Conservation (phyloP, 495 filamentous ascomycete species). For the Rhypophila decipiens region DNA sequence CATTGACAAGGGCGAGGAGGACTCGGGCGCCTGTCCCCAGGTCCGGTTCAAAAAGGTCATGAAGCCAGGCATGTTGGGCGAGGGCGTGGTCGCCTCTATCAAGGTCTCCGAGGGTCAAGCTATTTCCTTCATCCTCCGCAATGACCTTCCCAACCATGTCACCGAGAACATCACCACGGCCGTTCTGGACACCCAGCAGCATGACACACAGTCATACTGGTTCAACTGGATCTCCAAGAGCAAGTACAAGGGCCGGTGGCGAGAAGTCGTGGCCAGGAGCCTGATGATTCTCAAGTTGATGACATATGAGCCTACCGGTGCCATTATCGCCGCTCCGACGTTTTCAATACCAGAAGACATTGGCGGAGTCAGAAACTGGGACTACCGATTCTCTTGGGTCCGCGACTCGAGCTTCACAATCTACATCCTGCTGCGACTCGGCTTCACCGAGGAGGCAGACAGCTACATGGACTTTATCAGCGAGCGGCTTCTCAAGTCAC, state of each 20-base stretch:
- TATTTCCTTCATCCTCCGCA: slow-evolving; percentile 59
- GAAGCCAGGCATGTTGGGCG: slow-evolving; percentile 45
- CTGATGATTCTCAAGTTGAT: slow-evolving; percentile 67
- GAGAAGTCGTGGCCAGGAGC: slow-evolving; percentile 60
- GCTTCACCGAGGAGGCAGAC: slow-evolving; percentile 67
- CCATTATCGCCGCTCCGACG: slow-evolving; percentile 43
- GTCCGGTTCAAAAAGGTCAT: slow-evolving; percentile 48
- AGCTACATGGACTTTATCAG: slow-evolving; percentile 70
- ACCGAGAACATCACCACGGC: slow-evolving; percentile 45
- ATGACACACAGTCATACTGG: slow-evolving; percentile 62
- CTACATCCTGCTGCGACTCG: slow-evolving; percentile 67
- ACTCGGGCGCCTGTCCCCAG: slow-evolving; percentile 31
- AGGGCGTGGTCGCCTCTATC: slow-evolving; percentile 54
- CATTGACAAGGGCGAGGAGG: slow-evolving; percentile 51
- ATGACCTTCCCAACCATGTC: slow-evolving; percentile 44
- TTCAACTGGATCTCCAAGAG: slow-evolving; percentile 63
- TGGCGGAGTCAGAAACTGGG: slow-evolving; percentile 68
- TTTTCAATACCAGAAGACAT: slow-evolving; percentile 69
- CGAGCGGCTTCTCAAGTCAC: slow-evolving; percentile 51
- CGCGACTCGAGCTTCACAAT: slow-evolving; percentile 68
- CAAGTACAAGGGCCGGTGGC: slow-evolving; percentile 63
- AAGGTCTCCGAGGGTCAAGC: slow-evolving; percentile 57
- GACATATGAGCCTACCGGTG: slow-evolving; percentile 53
- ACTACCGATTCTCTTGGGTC: slow-evolving; percentile 71
- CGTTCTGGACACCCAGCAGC: slow-evolving; percentile 53